Evolutionary conservation across 2,329 filamentous ascomycete species (phyloP).

Genomic region (Colletotrichum tofieldiae): DNA sequence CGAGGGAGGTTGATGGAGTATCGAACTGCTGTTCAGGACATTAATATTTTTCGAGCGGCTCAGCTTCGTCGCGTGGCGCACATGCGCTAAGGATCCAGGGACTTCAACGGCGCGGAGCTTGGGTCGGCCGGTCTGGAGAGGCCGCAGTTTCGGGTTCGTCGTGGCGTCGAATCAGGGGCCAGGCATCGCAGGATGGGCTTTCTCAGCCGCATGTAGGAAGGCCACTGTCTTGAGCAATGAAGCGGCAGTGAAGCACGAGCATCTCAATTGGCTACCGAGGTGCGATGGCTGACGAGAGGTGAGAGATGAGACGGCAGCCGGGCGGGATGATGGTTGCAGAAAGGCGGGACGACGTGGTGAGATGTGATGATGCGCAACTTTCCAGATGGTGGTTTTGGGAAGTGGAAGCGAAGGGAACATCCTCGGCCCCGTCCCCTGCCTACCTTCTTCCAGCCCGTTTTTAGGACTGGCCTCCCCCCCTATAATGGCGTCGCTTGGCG

Average conservation of each 20-base stretch:
- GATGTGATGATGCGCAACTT: not conserved
- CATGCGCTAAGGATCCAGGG: conserved; percentile 7
- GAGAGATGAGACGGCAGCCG: not conserved
- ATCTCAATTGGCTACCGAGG: not conserved
- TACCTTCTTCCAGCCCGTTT: not conserved
- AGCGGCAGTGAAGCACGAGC: not conserved
- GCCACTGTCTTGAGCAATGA: not conserved
- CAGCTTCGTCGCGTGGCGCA: conserved; percentile 20
- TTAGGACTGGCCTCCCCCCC: not conserved
- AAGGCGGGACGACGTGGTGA: not conserved
- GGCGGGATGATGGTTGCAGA: not conserved
- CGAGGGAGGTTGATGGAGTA: not conserved
- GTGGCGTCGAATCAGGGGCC: conserved; percentile 24
- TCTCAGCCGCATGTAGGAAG: conserved; percentile 33
- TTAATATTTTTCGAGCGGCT: conserved; percentile 3
- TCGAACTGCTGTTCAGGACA: conserved; percentile 1
- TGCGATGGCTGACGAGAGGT: not conserved
- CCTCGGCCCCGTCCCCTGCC: not conserved
- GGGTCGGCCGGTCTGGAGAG: not conserved
- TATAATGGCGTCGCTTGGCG: conserved; percentile 36
- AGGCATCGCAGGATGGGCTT: not conserved
- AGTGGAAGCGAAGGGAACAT: conserved; percentile 1
- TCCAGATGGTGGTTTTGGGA: not conserved
- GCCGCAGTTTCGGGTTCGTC: conserved; percentile 9
- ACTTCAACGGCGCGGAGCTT: conserved; percentile 11